Evolutionary conservation across 768 basidiomycete species (phyloP).

Genomic region (Strobilomyces dryophilus): DNA sequence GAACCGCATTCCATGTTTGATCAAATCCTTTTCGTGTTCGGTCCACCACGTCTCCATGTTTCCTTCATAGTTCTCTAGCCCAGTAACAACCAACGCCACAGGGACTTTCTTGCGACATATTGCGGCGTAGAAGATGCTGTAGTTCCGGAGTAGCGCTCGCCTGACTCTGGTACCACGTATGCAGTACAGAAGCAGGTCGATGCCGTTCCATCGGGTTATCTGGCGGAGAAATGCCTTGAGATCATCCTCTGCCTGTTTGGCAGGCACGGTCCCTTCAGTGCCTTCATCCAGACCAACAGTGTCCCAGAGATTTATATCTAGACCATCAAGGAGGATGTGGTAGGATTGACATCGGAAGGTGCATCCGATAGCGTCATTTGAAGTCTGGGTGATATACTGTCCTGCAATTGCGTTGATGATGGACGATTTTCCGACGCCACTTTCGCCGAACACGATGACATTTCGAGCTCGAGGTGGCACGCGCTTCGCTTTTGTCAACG

Average conservation of each 20-base stretch:
- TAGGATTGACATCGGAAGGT: conserved; percentile 30
- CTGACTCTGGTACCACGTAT: conserved; percentile 31
- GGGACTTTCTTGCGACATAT: conserved; percentile 31
- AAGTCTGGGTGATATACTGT: conserved; percentile 23
- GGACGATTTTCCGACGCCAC: conserved; percentile 39
- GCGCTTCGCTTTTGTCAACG: conserved; percentile 7
- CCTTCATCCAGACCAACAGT: conserved; percentile 32
- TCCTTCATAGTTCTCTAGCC: conserved; percentile 32
- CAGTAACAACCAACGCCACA: conserved; percentile 33
- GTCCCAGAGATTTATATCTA: conserved; percentile 27
- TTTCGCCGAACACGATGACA: conserved; percentile 40
- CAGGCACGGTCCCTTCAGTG: conserved; percentile 24
- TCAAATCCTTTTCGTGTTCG: conserved; percentile 30
- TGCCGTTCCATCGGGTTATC: conserved; percentile 25
- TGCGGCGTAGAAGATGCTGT: conserved; percentile 26
- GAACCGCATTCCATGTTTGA: conserved; percentile 32
- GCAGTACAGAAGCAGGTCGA: conserved; percentile 33
- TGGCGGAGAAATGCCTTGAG: conserved; percentile 33
- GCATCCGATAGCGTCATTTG: conserved; percentile 31
- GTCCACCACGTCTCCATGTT: conserved; percentile 39
- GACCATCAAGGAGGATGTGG: conserved; percentile 15
- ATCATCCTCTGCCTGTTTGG: conserved; percentile 20
- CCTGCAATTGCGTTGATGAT: conserved; percentile 38
- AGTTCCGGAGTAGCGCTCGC: conserved; percentile 26
- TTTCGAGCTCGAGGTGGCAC: conserved; percentile 21